These are phyloP conservation scores for Calonectria multiphialidica DNA, from an alignment of 2,329 filamentous ascomycete genomes.

Conservation along the genomic window DNA sequence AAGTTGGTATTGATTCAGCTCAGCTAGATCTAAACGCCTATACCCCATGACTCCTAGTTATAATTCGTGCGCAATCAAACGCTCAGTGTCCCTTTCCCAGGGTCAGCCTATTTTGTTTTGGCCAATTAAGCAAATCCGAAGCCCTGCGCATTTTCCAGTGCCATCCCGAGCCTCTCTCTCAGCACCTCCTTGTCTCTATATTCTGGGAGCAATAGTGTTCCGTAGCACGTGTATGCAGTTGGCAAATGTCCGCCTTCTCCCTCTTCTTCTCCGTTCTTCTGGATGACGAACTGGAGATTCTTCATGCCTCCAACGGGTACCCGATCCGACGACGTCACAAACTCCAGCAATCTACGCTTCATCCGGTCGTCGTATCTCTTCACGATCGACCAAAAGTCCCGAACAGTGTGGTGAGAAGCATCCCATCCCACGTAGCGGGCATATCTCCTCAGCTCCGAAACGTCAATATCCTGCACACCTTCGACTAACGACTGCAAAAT, in stretches of 20 bases:
- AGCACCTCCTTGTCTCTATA: conserved; percentile 80
- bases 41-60: background rate
- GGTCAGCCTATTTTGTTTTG: background rate
- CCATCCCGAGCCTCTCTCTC: conserved; percentile 81
- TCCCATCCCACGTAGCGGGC: conserved; percentile 88
- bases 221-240: conserved; percentile 94
- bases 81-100: background rate
- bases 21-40: conserved; percentile 7
- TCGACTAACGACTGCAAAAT: conserved; percentile 85
- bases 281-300: conserved; percentile 86
- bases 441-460: conserved; percentile 77
- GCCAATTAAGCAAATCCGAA: conserved; percentile 81
- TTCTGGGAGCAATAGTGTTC: conserved; percentile 86
- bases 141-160: conserved; percentile 87
- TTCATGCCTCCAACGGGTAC: conserved; percentile 88
- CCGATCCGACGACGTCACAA: conserved; percentile 93
- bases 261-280: conserved; percentile 77
- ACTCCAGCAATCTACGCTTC: conserved; percentile 85
- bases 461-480: conserved; percentile 84
- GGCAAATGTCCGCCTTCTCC: conserved; percentile 73
- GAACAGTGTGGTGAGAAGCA: conserved; percentile 75
- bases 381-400: conserved; percentile 88
- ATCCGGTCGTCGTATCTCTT: conserved; percentile 74
- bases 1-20: conserved; percentile 16
- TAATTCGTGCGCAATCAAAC: background rate